Percentiles rank a stretch among this genome's conserved stretches.
phyloP scores from a whole-genome alignment of 306 rosid species.

The Parietaria judaica region DNA sequence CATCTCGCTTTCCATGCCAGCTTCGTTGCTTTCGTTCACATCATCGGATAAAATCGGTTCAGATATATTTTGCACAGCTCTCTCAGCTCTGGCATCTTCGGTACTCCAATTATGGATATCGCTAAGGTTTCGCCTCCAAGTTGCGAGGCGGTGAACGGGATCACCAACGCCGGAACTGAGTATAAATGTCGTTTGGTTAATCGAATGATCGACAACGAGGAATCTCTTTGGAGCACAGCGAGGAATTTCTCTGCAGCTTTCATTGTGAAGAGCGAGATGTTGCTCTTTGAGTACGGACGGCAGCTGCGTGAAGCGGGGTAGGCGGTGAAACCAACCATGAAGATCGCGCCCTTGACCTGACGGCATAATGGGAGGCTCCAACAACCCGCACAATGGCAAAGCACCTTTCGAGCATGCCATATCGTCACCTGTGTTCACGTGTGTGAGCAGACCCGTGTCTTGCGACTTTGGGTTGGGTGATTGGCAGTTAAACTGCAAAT shows the following conservation, averaged over 20 bases:
- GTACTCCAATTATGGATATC: conserved; percentile 24
- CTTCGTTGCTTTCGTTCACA: conserved; percentile 33
- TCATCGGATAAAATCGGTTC: conserved; percentile 42
- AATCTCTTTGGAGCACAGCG: conserved; percentile 46
- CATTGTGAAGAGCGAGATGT: conserved; percentile 15
- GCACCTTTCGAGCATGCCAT: conserved; percentile 29
- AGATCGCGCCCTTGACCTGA: conserved; percentile 46
- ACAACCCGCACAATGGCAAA: conserved; percentile 28
- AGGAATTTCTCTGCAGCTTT: conserved; percentile 20
- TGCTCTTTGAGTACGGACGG: conserved; percentile 24
- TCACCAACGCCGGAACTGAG: conserved; percentile 48
- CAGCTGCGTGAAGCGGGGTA: conserved; percentile 47
- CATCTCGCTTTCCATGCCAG: conserved; percentile 68
- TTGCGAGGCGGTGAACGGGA: conserved; percentile 41
- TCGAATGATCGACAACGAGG: conserved; percentile 59
- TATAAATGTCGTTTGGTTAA: conserved; percentile 57
- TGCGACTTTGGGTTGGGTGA: conserved; percentile 40
- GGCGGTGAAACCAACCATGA: conserved; percentile 62
- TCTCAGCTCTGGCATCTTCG: conserved; percentile 23
- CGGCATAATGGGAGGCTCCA: conserved; percentile 36
- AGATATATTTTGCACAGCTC: conserved; percentile 25
- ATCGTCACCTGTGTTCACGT: conserved; percentile 27
- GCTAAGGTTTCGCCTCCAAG: conserved; percentile 35
- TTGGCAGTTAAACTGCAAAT: conserved; percentile 41
- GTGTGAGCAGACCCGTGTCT: conserved; percentile 37